Conservation (phyloP, 2,329 filamentous ascomycete species). For the Coniochaeta prunicola region DNA sequence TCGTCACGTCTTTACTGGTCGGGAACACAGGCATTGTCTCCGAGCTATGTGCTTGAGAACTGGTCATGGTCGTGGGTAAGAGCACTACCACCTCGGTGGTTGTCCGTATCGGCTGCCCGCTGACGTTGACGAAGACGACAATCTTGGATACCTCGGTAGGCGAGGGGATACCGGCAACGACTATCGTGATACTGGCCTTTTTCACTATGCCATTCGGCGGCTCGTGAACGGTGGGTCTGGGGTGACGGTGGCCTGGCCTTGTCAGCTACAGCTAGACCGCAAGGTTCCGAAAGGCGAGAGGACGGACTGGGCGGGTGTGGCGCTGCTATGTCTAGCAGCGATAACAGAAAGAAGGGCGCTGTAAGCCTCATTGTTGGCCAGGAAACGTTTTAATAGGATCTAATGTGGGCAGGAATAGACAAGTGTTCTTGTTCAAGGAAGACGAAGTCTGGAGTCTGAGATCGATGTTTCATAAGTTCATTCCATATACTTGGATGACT, state of each 20-base stretch:
- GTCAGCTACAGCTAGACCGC: background rate
- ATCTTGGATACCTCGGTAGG: conserved; percentile 37
- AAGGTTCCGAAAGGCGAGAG: background rate
- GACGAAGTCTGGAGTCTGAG: background rate
- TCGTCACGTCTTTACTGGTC: background rate
- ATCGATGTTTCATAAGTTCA: too few species aligned
- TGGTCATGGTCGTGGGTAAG: conserved; percentile 5
- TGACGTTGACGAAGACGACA: conserved; percentile 53
- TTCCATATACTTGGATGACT: background rate
- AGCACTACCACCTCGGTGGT: conserved; percentile 27
- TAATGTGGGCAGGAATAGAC: background rate
- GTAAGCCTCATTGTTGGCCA: background rate
- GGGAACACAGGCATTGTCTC: background rate
- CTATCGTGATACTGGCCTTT: conserved; percentile 23
- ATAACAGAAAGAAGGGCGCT: background rate
- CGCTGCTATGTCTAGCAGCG: background rate
- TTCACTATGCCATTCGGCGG: conserved; percentile 1
- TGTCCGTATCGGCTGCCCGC: conserved; percentile 43
- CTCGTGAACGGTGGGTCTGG: background rate
- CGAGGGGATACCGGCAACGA: conserved; percentile 26
- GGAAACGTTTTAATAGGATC: background rate
- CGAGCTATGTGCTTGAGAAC: background rate
- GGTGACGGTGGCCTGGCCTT: background rate
- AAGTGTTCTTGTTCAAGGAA: too few species aligned
- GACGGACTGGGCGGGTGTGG: background rate